Conservation (phyloP, 139 green algal genomes). For the Closterium sp. region DNA sequence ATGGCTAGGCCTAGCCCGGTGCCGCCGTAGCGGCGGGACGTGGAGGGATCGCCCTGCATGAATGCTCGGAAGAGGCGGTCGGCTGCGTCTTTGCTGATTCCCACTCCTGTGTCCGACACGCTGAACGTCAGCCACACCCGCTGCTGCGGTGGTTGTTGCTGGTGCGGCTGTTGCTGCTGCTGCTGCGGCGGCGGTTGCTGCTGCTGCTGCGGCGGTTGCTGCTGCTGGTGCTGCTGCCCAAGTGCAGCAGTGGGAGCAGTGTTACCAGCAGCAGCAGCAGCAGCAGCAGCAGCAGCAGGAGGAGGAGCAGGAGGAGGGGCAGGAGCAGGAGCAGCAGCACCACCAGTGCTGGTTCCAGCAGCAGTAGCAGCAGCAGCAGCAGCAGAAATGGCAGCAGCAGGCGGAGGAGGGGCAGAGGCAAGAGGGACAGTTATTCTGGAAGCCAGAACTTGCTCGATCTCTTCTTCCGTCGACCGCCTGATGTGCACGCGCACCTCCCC, state of each 20-base stretch:
- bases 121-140: neutral
- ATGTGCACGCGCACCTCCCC: neutral
- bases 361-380: neutral
- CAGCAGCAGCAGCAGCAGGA: neutral
- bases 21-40: neutral
- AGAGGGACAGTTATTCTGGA: neutral
- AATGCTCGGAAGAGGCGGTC: slow-evolving; percentile 34
- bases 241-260: neutral
- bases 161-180: neutral
- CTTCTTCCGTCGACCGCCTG: neutral
- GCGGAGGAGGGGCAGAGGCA: neutral
- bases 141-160: neutral
- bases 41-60: slow-evolving; percentile 11
- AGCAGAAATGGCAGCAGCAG: neutral
- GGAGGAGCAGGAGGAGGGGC: neutral
- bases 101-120: slow-evolving; percentile 33
- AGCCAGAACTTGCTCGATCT: neutral
- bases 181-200: neutral
- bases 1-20: slow-evolving; percentile 26
- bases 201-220: neutral
- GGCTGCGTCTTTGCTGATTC: slow-evolving; percentile 5
- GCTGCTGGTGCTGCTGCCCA: neutral
- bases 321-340: neutral
- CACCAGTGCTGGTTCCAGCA: neutral
- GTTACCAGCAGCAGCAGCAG: neutral